Evolutionary conservation across 345 rosid genomes (phyloP), one percentile per base, ranked within the genome.

Genomic region (Citrus cavaleriei): DNA sequence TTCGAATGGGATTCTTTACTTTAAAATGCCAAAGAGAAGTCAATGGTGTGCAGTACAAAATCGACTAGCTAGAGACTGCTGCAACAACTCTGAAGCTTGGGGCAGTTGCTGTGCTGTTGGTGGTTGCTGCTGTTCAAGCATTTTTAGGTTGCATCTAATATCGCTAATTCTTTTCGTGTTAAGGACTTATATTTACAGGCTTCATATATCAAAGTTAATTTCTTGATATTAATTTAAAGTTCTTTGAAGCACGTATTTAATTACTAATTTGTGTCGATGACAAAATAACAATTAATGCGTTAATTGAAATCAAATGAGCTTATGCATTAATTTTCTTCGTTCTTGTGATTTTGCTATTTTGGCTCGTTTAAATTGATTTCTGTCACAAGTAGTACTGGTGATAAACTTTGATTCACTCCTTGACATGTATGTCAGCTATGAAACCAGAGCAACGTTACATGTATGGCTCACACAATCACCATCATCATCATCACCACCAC

Each of bases 11-110:
- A 10, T 63, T 37, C 83, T 83, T 64, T 70, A 0, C 8, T 6
- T 83, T 42, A 80, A 60, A 68, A 14, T 74, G 37, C 77, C 80
- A 24, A 79, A 65, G 54, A 74, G 61, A 38, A 55, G 1, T 60
- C 67, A 10, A 6, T 3, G 1, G 1, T 3, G 5, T 4, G 16
- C 67, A 4, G 4, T 7, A 51, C 40, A 16, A 70, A 6, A 2
- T 24, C 72, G 37, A 30, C 32, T 30, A 30, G 5, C 57, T 32
- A 40, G 5, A 22, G 19, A 12, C 3, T 1, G 10, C 70, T 4
- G 27, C 38, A 75, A 62, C 30, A 34, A 79, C 66, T 46, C 42
- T 74, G 38, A 38, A 34, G 18, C 32, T 74, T 46, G 66, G 60
- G 40, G 62, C 32, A n/a, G 46, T 55, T 18, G 75, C 62, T 58